These are phyloP conservation scores for Fusarium sambucinum DNA, from an alignment of 2,329 filamentous ascomycete species.

Conservation along the genomic window DNA sequence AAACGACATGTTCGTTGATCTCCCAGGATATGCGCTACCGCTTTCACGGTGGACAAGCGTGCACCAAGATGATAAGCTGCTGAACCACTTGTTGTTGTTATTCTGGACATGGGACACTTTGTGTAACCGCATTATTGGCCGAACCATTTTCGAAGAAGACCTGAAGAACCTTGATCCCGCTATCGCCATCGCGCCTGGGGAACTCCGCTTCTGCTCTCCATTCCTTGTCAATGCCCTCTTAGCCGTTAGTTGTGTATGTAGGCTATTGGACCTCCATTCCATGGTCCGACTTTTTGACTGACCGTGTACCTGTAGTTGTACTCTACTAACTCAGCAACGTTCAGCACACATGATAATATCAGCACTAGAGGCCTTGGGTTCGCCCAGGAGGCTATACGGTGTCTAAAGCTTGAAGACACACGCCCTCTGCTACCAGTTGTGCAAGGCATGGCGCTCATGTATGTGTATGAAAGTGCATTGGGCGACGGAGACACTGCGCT, in stretches of 20 bases:
- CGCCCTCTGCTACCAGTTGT: slow-evolving; percentile 15
- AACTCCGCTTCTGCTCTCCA: slow-evolving; percentile 31
- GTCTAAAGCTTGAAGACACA: slow-evolving; percentile 17
- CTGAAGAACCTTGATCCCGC: slow-evolving; percentile 19
- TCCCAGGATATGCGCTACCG: slow-evolving; percentile 19
- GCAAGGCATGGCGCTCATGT: slow-evolving; percentile 27
- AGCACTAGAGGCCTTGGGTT: slow-evolving; percentile 25
- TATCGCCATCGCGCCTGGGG: not conserved
- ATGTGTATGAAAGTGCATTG: slow-evolving; percentile 28
- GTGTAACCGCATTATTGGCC: slow-evolving; percentile 28
- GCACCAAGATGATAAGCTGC: slow-evolving; percentile 19
- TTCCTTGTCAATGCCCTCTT: slow-evolving; percentile 38
- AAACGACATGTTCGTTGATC: slow-evolving; percentile 11
- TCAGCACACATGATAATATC: not conserved
- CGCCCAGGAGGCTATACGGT: slow-evolving; percentile 20
- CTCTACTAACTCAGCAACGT: slow-evolving; percentile 18
- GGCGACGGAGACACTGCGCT: slow-evolving; percentile 17
- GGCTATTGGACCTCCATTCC: not conserved
- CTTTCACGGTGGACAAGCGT: slow-evolving; percentile 32
- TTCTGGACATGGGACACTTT: slow-evolving; percentile 35
- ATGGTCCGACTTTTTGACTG: not conserved
- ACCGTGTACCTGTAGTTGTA: slow-evolving; percentile 5
- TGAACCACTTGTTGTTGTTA: slow-evolving; percentile 23
- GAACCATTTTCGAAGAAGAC: slow-evolving; percentile 32
- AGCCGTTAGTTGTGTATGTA: slow-evolving; percentile 38